Evolutionary conservation across 2,329 filamentous ascomycete genomes (phyloP), one percentile per base, ranked within the genome.

Genomic region (Harringtonia aguacate): DNA sequence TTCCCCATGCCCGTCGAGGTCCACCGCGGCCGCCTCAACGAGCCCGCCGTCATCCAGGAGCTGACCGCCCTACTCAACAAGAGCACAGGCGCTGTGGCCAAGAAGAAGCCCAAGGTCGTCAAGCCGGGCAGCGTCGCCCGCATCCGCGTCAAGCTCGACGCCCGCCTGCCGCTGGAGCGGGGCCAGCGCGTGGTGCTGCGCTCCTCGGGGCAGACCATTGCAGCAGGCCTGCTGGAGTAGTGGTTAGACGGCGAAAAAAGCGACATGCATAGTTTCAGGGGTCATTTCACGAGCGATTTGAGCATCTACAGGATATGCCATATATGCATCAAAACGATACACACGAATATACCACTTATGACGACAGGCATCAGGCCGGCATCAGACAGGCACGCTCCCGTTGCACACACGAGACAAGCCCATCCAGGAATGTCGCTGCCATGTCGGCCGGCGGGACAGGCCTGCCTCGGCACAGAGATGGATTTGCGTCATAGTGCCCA

Each of bases 1-100:
- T 82, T 89, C 63, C 90, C 90, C 0, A 92, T 90, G 77, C 77
- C 79, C 21, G 77, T 97, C 10, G 90, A 97, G 56, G 79, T 98
- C 9, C 89, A 95, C 60, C 72, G 87, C 18, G 92, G 92, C 0
- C 74, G 88, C 9, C 65, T 97, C 41, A 85, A 95, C 59, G 79
- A 81, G 0, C 73, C 86, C 0, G 92, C 85, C 0, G 75, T 77
- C 39, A 84, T 98, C 34, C 71, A 73, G 42, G 75, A 78, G 49
- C 71, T 97, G 50, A 65, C 83, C 9, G 85, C 84, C 1, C 71
- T 80, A 2, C 62, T 97, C 36, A 86, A 95, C 61, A 94, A 94
- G 63, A 70, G 72, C 9, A 86, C 76, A 2, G 90, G 88, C 0
- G 71, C 75, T n/a, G 66, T 83, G 1, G 58, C 80, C 35, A 94